A percentile compares a stretch with the other conserved stretches of the same genome.
These are phyloP conservation scores for Penicillium macrosclerotiorum DNA, from an alignment of 495 filamentous ascomycete species.

Conservation along the genomic window DNA sequence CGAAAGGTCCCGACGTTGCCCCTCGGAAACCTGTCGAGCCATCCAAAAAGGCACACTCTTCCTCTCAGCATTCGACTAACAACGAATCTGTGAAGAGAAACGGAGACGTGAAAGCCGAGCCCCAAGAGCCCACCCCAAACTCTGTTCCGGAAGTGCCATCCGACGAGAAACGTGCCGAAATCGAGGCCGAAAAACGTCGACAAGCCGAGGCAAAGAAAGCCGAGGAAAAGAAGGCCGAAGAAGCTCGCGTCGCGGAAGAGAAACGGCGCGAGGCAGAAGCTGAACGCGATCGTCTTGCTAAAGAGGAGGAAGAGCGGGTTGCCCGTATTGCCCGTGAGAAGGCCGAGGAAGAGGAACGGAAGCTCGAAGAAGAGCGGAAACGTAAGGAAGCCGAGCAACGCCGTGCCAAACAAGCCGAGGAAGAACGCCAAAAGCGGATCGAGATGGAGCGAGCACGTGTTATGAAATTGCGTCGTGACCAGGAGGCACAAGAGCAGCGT, in stretches of 20 bases:
- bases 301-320: conserved; percentile 44
- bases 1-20: conserved; percentile 9
- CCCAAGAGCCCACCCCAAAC: conserved; percentile 23
- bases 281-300: conserved; percentile 41
- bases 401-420: conserved; percentile 52
- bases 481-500: conserved; percentile 54
- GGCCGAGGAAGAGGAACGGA: conserved; percentile 53
- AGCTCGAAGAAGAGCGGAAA: conserved; percentile 52
- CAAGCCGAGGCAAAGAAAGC: conserved; percentile 31
- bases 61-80: conserved; percentile 7
- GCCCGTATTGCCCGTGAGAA: conserved; percentile 46
- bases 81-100: conserved; percentile 29
- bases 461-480: conserved; percentile 47
- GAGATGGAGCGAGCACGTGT: conserved; percentile 58
- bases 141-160: conserved; percentile 32
- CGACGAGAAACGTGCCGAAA: conserved; percentile 30
- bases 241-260: conserved; percentile 35
- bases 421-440: conserved; percentile 50
- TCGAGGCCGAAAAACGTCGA: conserved; percentile 42
- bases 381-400: conserved; percentile 52
- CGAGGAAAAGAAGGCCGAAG: conserved; percentile 28
- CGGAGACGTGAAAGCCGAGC: conserved; percentile 24
- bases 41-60: conserved; percentile 19
- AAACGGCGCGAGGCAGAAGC: conserved; percentile 46
- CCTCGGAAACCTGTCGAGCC: conserved; percentile 10